Percentiles rank a stretch among this genome's conserved stretches.
Conservation (phyloP, 202 grass and related monocot species). For the Sporobolus alterniflorus region DNA sequence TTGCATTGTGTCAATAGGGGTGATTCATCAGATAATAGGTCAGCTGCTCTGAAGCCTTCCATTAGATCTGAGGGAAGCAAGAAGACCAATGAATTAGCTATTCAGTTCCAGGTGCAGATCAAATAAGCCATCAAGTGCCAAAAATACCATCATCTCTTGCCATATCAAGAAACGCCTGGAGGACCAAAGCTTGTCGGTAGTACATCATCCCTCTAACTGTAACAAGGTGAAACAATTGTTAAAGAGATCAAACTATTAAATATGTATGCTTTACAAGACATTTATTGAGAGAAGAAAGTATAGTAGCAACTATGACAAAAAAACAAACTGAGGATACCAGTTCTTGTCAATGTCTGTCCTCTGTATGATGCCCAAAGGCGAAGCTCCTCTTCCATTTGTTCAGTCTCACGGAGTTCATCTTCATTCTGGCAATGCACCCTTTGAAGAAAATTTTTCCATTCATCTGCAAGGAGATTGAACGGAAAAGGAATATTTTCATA, state of each 20-base stretch:
- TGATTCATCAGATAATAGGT: constrained; percentile 69
- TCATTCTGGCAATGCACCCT: constrained; percentile 63
- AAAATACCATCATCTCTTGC: constrained; percentile 79
- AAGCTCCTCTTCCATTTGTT: constrained; percentile 80
- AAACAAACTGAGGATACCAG: constrained; percentile 56
- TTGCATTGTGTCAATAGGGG: constrained; percentile 75
- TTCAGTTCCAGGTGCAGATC: constrained; percentile 8
- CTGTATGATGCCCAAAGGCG: constrained; percentile 95
- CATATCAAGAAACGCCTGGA: constrained; percentile 97
- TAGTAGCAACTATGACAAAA: constrained; percentile 15
- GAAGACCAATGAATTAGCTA: constrained; percentile 24
- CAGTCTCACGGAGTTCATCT: constrained; percentile 71
- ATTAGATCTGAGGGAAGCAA: constrained; percentile 73
- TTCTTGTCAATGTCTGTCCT: constrained; percentile 94
- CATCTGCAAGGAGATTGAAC: constrained; percentile 56
- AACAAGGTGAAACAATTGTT: constrained; percentile 29
- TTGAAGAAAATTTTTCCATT: constrained; percentile 95
- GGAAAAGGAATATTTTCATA: constrained; percentile 18
- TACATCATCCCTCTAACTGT: constrained; percentile 99
- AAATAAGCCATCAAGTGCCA: constrained; percentile 2
- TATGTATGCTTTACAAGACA: background rate
- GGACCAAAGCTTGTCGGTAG: constrained; percentile 94
- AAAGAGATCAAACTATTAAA: constrained; percentile 24
- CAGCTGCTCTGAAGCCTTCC: constrained; percentile 83
- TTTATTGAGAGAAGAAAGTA: constrained; percentile 15